Percentiles rank a stretch among this genome's conserved stretches.
These are phyloP conservation scores for Tolypocladium ovalisporum DNA, from an alignment of 2,329 filamentous ascomycete genomes.

Conservation along the genomic window DNA sequence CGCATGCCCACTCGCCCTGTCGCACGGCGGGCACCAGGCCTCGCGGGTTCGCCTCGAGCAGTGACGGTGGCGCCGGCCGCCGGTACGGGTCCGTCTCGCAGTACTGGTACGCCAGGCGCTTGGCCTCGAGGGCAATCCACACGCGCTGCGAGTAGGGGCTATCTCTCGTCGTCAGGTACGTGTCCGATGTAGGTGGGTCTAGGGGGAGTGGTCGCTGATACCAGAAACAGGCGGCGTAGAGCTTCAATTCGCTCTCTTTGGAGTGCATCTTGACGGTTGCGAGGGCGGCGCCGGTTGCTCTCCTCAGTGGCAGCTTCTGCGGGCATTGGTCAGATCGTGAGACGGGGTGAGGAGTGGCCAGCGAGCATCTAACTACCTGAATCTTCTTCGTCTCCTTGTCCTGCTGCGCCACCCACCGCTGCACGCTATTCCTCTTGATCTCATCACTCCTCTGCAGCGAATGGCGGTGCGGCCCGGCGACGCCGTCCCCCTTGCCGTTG, in stretches of 20 bases:
- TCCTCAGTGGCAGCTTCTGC: constrained; percentile 61
- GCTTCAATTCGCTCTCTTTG: constrained; percentile 60
- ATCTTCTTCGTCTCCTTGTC: constrained; percentile 54
- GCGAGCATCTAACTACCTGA: constrained; percentile 11
- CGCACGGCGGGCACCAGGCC: constrained; percentile 67
- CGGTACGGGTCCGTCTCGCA: constrained; percentile 75
- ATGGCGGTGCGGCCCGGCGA: constrained; percentile 65
- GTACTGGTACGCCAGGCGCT: constrained; percentile 72
- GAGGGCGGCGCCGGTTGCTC: constrained; percentile 60
- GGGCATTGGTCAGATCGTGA: not conserved
- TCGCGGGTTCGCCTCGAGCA: constrained; percentile 66
- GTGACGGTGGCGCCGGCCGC: constrained; percentile 41
- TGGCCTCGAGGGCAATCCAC: constrained; percentile 79
- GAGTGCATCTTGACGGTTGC: constrained; percentile 59
- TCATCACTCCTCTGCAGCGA: constrained; percentile 62
- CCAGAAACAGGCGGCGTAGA: constrained; percentile 81
- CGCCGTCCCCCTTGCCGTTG: constrained; percentile 60
- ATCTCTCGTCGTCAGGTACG: not conserved
- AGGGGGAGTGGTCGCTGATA: constrained; percentile 24
- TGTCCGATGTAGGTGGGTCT: constrained; percentile 4
- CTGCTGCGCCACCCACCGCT: constrained; percentile 52
- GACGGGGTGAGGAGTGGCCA: not conserved
- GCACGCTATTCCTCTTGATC: constrained; percentile 72
- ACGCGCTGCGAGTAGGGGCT: constrained; percentile 80
- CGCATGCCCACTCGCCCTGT: constrained; percentile 71